phyloP scores from a whole-genome alignment of 257 asterid species.

The Gynochthodes officinalis region DNA sequence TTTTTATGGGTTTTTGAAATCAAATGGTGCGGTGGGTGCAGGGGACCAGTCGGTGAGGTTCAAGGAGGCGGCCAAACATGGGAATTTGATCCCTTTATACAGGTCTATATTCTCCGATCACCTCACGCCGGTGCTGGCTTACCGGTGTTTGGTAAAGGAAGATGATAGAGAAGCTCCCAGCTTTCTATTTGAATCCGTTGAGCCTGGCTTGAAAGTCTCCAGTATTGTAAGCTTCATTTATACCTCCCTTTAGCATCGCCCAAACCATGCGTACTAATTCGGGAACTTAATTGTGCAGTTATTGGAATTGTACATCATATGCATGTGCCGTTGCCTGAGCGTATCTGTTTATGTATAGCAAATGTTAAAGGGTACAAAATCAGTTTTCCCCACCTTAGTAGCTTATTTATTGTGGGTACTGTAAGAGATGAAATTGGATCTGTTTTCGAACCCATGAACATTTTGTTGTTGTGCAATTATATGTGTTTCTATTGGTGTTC shows the following conservation, averaged over 20 bases:
- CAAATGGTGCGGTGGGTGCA: slow-evolving; percentile 29
- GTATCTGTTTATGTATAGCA: no score
- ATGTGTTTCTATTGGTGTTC: not conserved
- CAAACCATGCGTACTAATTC: not conserved
- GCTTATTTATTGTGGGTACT: not conserved
- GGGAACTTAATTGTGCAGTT: not conserved
- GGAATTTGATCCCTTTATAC: slow-evolving; percentile 83
- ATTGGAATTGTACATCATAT: not conserved
- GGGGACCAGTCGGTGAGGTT: slow-evolving; percentile 65
- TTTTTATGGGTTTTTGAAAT: slow-evolving; percentile 9
- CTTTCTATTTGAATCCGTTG: slow-evolving; percentile 87
- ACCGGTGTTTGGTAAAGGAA: slow-evolving; percentile 88
- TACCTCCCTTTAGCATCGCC: not conserved
- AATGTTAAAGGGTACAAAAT: not conserved
- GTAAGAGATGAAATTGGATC: not conserved
- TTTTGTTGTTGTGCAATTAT: not conserved
- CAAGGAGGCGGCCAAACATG: slow-evolving; percentile 84
- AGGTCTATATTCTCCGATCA: slow-evolving; percentile 83
- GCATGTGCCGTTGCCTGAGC: not conserved
- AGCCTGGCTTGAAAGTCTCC: slow-evolving; percentile 75
- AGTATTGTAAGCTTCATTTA: slow-evolving; percentile 51
- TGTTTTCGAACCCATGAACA: not conserved
- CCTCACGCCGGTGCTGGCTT: slow-evolving; percentile 92
- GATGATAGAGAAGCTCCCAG: slow-evolving; percentile 98
- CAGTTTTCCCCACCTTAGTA: not conserved